Evolutionary conservation across 441 rosid species (phyloP), one percentile per base, ranked within the genome.

Genomic region (Populus hybrid): DNA sequence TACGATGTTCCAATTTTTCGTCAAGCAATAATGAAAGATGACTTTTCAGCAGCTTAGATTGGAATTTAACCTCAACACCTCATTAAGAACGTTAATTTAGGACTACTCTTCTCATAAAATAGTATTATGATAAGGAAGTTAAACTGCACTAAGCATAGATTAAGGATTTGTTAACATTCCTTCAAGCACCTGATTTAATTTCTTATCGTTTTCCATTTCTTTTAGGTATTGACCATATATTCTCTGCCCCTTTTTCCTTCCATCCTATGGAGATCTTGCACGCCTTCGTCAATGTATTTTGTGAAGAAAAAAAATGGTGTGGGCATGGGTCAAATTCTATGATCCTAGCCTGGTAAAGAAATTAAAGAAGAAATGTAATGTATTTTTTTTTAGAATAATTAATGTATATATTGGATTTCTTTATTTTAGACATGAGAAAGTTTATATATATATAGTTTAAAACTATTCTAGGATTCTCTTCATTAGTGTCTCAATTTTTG

Each of bases 181-280:
- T 65, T 40, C 18, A 36, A 16, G 19, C 69, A 75, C 73, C 23
- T 71, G 59, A 9, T 36, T 72, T 3, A 19, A 42, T 10, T 81
- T 66, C 73, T 35, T 72, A 81, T 70, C 10, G 1, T 79, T 81
- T 79, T 75, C 77, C 72, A 75, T 70, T 84, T 77, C 82, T 84
- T 87, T 87, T 86, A 87, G 88, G 92, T 89, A 87, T 87, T 91
- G 95, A 90, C 95, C 81, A 78, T 82, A 79, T 69, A 66, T 32
- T 34, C 16, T 24, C 67, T 24, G 19, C 21, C 21, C 16, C 8
- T 46, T 69, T 21, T 53, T 66, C 53, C 35, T 8, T 28, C 65
- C 18, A 8, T 64, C 67, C n/a, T 34, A 67, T 59, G 19, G 30
- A 70, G 59, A 70, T 80, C 32, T 80, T 14, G 71, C 69, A 21